Base-by-base conservation (phyloP, 2,329 filamentous ascomycete species). In the Phyllosticta capitalensis region DNA sequence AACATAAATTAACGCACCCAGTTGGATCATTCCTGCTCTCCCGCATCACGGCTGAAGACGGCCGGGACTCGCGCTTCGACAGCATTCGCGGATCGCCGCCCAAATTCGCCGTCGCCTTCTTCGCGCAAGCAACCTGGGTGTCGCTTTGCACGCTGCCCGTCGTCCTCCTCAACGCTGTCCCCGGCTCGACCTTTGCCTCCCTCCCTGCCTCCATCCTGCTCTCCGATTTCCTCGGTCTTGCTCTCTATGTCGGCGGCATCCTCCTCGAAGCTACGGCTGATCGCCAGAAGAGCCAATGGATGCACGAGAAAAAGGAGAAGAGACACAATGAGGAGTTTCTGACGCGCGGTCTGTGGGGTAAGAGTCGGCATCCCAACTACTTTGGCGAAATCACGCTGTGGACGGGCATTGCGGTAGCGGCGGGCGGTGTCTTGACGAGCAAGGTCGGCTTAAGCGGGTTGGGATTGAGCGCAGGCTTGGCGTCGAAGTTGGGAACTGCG, bases 341-440 rank as follows among this genome's bases (percentile, higher is more conserved):
- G 63, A 86, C 84, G 0, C 70, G 75, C 1, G 86, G 86, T 0
- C 66, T 89, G 38, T 89, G 85, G 81, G 75, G 76, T 5, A 78
- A 80, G 67, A 81, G 78, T 54, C 74, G 83, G 62, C 83, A 87
- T 70, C 86, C 86, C 0, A 87, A 89, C 67, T 89, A 89, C 74
- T 87, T 89, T 68, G 86, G 86, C n/a, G 86, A 89, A 70, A 79
- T 78, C 26, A 85, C 83, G 10, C 74, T 89, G 30, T 89, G 85
- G 86, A 83, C 81, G 0, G 86, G 86, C 1, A 81, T 89, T 61
- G 84, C 85, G 0, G 80, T 82, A 5, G 72, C 77, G 0, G 79
- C 83, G 0, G 82, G 79, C 0, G 83, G 84, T 0, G 74, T 83
- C 1, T 72, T 89, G 54, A 70, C 80, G 1, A 75, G 76, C 14